Percentiles rank a stretch among this genome's conserved stretches.
Evolutionary conservation across 257 asterid genomes (phyloP).

Genomic region (Forsythia suspensa): DNA sequence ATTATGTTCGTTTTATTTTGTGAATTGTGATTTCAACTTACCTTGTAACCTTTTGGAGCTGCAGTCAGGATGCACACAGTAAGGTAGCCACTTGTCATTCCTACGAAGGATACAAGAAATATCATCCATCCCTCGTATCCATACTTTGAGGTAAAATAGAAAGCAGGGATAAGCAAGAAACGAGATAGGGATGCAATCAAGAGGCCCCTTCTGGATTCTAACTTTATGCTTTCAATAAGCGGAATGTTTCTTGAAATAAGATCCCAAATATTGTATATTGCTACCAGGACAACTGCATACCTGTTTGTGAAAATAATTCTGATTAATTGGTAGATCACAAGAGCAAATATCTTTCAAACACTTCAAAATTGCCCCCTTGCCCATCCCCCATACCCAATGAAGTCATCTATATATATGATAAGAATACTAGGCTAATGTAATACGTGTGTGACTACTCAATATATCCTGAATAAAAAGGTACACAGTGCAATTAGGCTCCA

Average conservation of each 20-base stretch:
- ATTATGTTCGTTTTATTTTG: no score
- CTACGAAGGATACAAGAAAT: conserved; percentile 40
- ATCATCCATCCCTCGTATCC: conserved; percentile 59
- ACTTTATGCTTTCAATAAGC: conserved; percentile 19
- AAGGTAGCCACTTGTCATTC: conserved; percentile 46
- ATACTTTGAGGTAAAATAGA: conserved; percentile 48
- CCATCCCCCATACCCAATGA: no score
- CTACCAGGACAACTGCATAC: conserved; percentile 41
- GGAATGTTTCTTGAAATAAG: conserved; percentile 44
- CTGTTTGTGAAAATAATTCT: conserved; percentile 18
- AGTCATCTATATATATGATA: no score
- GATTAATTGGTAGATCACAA: neutral
- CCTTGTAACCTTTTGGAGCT: conserved; percentile 55
- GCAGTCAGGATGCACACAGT: conserved; percentile 41
- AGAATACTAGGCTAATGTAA: no score
- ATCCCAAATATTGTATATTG: conserved; percentile 37
- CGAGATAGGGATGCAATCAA: conserved; percentile 34
- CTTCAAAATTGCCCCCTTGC: no score
- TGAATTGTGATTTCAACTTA: conserved; percentile 4
- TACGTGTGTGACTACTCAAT: no score
- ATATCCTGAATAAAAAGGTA: no score
- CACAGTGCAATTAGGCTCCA: no score
- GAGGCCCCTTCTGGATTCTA: conserved; percentile 36
- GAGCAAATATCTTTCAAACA: neutral
- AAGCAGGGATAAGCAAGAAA: conserved; percentile 41